Evolutionary conservation across 2,329 filamentous ascomycete genomes (phyloP), one percentile per base, ranked within the genome.

Genomic region (Fusarium camptoceras): DNA sequence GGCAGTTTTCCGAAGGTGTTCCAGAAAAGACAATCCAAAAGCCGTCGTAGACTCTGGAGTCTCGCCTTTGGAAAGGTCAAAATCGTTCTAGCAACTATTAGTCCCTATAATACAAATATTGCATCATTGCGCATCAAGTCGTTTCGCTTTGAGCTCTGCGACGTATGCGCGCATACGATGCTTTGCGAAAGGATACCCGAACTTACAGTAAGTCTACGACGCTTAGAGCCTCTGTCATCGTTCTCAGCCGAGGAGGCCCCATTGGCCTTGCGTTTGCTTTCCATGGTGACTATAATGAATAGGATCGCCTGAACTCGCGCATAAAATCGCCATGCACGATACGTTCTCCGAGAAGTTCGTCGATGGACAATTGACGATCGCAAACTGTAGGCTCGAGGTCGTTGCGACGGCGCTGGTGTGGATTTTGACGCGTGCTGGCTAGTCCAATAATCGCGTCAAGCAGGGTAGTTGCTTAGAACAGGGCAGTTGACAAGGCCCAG

Each of bases 1-100:
- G 68, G 89, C 88, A 24, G 92, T 93, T 70, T 88, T 86, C 73
- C 90, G 90, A 76, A 97, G 88, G 76, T 91, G 89, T 56, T 93
- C 89, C 46, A 97, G 82, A 76, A 97, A 92, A 71, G 86, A 87
- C 73, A 93, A 81, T 39, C 94, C 94, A 75, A 89, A 87, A 58
- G 89, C 86, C 16, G 89, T 90, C 5, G 92, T 94, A 18, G 89
- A 89, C 77, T 92, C 89, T 56, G 82, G 80, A 18, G 87, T 89
- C 80, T 94, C 92, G 70, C 83, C 84, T 60, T 85, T 81, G 49
- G 82, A 78, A 28, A 88, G 79, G 66, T 88, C 84, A 70, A 83
- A 86, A 67, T 78, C 78, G 75, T 78, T 77, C 79, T 80, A 42
- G 25, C 44, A 39, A 41, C 22, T 30, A 46, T 69, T 59, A 75